Conservation (phyloP, 495 filamentous ascomycete genomes). For the Patellaria atrata region DNA sequence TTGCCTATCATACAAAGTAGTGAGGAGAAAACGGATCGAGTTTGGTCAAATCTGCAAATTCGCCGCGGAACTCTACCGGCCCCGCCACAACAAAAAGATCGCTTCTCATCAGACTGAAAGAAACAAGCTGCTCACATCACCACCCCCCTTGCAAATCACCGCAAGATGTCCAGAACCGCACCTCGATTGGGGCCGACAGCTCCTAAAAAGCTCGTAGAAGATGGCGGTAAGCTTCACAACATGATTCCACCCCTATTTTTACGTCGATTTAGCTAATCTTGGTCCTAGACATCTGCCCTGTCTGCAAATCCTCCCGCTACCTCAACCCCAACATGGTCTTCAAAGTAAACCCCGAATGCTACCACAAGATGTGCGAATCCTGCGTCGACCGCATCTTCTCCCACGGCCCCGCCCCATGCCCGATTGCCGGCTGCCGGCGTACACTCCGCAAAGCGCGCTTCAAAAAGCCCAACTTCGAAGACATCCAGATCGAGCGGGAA, state of each 20-base stretch:
- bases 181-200: constrained; percentile 8
- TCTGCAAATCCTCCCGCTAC: constrained; percentile 92
- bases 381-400: constrained; percentile 94
- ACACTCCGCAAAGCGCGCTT: constrained; percentile 78
- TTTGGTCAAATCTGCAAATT: neutral
- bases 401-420: constrained; percentile 76
- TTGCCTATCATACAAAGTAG: neutral
- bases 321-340: constrained; percentile 87
- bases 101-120: neutral
- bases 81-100: neutral
- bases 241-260: too few species aligned
- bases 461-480: constrained; percentile 75
- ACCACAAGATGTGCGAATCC: constrained; percentile 93
- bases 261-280: too few species aligned
- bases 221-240: constrained; percentile 17
- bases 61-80: too few species aligned
- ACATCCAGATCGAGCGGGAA: constrained; percentile 82
- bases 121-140: neutral
- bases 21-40: neutral
- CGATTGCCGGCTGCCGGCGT: constrained; percentile 69
- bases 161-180: constrained; percentile 15
- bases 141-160: constrained; percentile 1
- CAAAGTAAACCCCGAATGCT: constrained; percentile 94
- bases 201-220: constrained; percentile 14
- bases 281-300: constrained; percentile 69